Base-by-base conservation (phyloP, 768 basidiomycete species). In the Clitopilus passeckerianus region DNA sequence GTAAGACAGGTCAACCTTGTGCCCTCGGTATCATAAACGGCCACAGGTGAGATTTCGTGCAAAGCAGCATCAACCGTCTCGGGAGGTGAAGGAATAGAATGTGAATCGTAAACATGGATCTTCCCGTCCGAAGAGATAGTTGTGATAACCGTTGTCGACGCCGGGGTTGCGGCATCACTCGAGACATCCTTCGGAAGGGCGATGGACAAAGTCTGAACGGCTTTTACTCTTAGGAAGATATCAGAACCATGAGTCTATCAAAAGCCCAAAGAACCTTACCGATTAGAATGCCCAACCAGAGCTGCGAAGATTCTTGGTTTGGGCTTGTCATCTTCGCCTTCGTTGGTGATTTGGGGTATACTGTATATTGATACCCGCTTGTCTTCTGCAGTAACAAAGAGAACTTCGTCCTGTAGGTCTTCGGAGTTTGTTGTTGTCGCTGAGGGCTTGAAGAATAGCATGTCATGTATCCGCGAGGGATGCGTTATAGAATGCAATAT, bases 61-160 rank as follows among this genome's bases (percentile, higher is more conserved):
- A n/a, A n/a, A 18, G 61, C 73, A 1, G 57, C 62, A 16, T 59
- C 64, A 1, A 53, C 64, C 1, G 50, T 64, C 8, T 35, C 56
- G 23, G 1, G 64, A 61, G 22, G 85, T 6, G 71, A 66, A 1
- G 80, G 54, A 34, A 55, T 18, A 15, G 54, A 15, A 34, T 16
- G 78, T 58, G 93, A 73, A 69, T 95, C 88, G 70, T 87, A 94
- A 18, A 95, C 67, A 62, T 86, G 83, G 58, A 95, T 82, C 60
- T 85, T 84, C 6, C 97, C 97, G 60, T 98, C 97, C 0, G 96
- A 97, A 0, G 95, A 98, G 15, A 85, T 86, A 1, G 93, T 90
- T 63, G 86, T 83, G 2, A 85, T 81, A 22, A 91, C 74, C 0
- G 85, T 90, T 9, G 87, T 90, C 7, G 78, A 77, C 46, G 63